Base-by-base conservation (phyloP, 163 green algal genomes). In the Scenedesmus sp. region DNA sequence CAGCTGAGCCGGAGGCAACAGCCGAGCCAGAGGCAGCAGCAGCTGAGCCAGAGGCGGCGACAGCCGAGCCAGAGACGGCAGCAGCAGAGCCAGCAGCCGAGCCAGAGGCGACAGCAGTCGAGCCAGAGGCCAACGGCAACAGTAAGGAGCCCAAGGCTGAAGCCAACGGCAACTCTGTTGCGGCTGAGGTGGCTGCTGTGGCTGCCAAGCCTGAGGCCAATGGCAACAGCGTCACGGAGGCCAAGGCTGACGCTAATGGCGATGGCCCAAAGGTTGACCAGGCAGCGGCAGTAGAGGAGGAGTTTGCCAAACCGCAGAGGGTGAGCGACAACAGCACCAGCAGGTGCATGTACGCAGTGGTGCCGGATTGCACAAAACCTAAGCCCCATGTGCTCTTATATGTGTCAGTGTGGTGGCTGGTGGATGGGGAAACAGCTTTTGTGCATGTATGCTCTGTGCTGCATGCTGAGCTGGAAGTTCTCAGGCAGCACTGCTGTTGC, bases 71-170 rank as follows among this genome's bases (percentile, higher is more conserved):
- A 37, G 65, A 40, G 65, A 30, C 26, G 4, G 65, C 65, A 76
- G 30, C 65, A 76, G 65, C 65, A 40, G 65, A 37, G 30, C 30
- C 26, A 40, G 30, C 24, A 24, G 65, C 65, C 12, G 49, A 56
- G 61, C 61, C 61, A 33, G 61, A n/a, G 61, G 37, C 12, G 26
- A 4, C 78, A 30, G 15, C n/a, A 18, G 78, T 13, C 13, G 30
- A 72, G 81, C 26, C 46, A 16, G 51, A 72, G 43, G 51, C 46
- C 33, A 72, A 86, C 49, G 80, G 43, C 43, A 85, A 70, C 43
- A 44, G 51, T 33, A 26, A 86, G 30, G 81, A 35, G 81, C 30
- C 22, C 81, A 72, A 86, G 81, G 81, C 81, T 35, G 51, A 86
- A 44, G 80, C 73, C 73, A 83, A 83, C 73, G 73, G 73, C 37